phyloP scores from a whole-genome alignment of 768 basidiomycete genomes.

The Pleurotus ostreatus region DNA sequence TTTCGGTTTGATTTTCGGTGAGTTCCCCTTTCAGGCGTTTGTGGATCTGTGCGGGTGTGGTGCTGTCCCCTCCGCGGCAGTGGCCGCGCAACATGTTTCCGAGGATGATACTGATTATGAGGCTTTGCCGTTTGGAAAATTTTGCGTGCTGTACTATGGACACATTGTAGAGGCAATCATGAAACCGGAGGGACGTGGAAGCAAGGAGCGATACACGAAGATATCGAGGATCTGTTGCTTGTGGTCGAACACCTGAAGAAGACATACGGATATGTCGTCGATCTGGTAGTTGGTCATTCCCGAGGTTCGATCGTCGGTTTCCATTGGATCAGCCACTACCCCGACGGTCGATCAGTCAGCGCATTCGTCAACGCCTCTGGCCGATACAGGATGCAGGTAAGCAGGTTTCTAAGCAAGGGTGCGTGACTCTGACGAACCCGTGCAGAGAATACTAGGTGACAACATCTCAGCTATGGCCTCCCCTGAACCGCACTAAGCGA shows the following conservation, averaged over 20 bases:
- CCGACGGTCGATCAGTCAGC: conserved; percentile 50
- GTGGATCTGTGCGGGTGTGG: background rate
- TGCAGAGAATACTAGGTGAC: conserved; percentile 43
- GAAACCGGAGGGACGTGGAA: conserved; percentile 69
- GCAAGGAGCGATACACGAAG: conserved; percentile 54
- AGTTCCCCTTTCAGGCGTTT: conserved; percentile 15
- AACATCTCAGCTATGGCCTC: conserved; percentile 10
- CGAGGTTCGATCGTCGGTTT: conserved; percentile 67
- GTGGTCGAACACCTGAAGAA: conserved; percentile 61
- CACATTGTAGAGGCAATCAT: conserved; percentile 58
- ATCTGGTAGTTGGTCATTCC: conserved; percentile 75
- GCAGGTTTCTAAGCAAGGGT: conserved; percentile 16
- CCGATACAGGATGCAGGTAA: conserved; percentile 75
- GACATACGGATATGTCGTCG: conserved; percentile 62
- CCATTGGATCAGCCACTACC: conserved; percentile 63
- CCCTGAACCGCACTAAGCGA: conserved; percentile 5
- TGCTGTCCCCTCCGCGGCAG: background rate
- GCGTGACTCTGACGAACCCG: background rate
- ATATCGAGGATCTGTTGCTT: conserved; percentile 60
- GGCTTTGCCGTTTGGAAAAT: background rate
- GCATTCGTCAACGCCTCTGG: conserved; percentile 74
- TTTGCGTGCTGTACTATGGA: background rate
- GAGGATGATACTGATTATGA: conserved; percentile 1
- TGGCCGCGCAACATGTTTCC: conserved; percentile 1
- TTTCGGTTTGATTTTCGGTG: conserved; percentile 88